Base-by-base conservation (phyloP, 139 green algal genomes). In the Chlorella sp. region DNA sequence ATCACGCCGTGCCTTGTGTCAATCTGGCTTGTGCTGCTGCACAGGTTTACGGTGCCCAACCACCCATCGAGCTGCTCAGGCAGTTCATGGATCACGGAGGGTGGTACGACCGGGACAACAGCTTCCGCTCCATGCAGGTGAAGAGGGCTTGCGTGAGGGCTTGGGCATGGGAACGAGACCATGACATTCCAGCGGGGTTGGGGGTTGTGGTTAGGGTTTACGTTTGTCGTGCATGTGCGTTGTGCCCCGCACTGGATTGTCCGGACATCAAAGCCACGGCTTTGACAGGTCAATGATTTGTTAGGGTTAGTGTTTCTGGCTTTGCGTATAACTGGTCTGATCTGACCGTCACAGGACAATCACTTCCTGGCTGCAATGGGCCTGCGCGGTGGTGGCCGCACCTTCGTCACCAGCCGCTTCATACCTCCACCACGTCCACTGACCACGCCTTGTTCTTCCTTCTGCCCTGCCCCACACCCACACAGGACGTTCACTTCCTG, bases 11-110 rank as follows among this genome's bases (percentile, higher is more conserved):
- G n/a, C n/a, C n/a, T n/a, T n/a, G n/a, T n/a, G n/a, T n/a, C n/a
- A n/a, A n/a, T n/a, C n/a, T n/a, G n/a, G n/a, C n/a, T n/a, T n/a
- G n/a, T n/a, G n/a, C n/a, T n/a, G n/a, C n/a, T n/a, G n/a, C n/a
- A n/a, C n/a, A n/a, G n/a, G n/a, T n/a, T n/a, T 94, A 93, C 82
- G 82, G 82, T 36, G 89, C 88, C 5, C 90, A 94, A 79, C 90
- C 90, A 20, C 90, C 90, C 3, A 87, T 95, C 35, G 90, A 95
- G 82, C 80, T 95, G 76, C 76, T 95, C 35, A 82, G 90, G 17
- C 90, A 94, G 71, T 90, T 81, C 67, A 88, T 95, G 76, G 90
- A 95, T 74, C 83, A 95, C 61, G 77, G 79, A 31, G 91, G 91
- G 29, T 95, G 90, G 90, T 86, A 90, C 72, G 74, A 83, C 49